These are phyloP conservation scores for Boletus rubescentipes DNA, from an alignment of 768 basidiomycete genomes.

Conservation along the genomic window DNA sequence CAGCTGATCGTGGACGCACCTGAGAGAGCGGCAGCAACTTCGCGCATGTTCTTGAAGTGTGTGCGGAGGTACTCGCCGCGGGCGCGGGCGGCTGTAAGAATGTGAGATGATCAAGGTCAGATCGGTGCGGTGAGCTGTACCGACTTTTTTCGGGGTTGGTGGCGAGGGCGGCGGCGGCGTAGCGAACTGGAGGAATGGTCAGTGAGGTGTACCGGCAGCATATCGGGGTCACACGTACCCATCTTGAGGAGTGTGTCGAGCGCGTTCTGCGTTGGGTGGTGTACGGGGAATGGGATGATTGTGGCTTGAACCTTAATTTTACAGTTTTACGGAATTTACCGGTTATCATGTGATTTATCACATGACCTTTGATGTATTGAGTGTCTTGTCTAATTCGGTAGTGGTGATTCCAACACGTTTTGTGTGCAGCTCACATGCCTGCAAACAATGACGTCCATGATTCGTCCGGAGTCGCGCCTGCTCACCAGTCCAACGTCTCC, in stretches of 20 bases:
- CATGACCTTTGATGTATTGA: too few relatives aligned
- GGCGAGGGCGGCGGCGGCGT: conserved; percentile 84
- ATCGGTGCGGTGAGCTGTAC: conserved; percentile 30
- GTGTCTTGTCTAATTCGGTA: too few relatives aligned
- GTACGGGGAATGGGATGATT: conserved; percentile 47
- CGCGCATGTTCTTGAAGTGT: conserved; percentile 99
- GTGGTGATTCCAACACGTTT: not conserved
- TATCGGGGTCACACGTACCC: conserved; percentile 47
- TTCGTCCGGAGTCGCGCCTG: conserved; percentile 12
- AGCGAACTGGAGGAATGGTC: conserved; percentile 65
- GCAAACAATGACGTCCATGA: conserved; percentile 30
- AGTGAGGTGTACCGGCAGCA: conserved; percentile 12
- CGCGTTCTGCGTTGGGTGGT: conserved; percentile 47
- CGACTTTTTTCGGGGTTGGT: conserved; percentile 94
- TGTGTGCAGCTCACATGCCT: conserved; percentile 23
- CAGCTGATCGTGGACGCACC: conserved; percentile 49
- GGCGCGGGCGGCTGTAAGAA: conserved; percentile 74
- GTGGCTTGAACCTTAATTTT: conserved; percentile 35
- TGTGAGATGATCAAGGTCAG: conserved; percentile 3
- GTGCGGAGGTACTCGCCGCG: conserved; percentile 98
- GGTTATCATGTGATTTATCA: conserved; percentile 4
- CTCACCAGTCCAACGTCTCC: conserved; percentile 29
- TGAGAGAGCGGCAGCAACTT: conserved; percentile 92
- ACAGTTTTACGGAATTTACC: conserved; percentile 31
- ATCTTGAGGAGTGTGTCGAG: conserved; percentile 55